Percentiles rank a stretch among this genome's conserved stretches.
Evolutionary conservation across 140 eudicot genomes (phyloP).

Genomic region (Ambrosia hybrid): DNA sequence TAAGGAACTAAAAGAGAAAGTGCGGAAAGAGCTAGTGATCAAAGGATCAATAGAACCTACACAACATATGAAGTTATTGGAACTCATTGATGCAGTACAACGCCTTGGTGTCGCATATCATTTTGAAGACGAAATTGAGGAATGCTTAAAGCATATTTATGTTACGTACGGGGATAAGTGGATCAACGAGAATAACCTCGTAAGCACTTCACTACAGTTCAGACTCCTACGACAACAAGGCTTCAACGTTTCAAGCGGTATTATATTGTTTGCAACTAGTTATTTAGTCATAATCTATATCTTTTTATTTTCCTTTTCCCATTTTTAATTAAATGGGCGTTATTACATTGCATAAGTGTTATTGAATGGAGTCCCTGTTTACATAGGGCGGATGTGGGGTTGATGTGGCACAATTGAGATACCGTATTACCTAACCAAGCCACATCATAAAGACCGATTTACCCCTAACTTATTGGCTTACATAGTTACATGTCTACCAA

Average conservation of each 20-base stretch:
- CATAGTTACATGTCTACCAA: not conserved
- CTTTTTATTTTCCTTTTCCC: no score
- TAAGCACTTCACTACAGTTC: constrained; percentile 32
- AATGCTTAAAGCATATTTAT: constrained; percentile 13
- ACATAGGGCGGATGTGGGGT: no score
- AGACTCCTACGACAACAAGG: no score
- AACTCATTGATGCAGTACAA: constrained; percentile 31
- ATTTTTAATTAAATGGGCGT: no score
- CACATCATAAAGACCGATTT: no score
- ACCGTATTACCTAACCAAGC: no score
- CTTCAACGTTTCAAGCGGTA: no score
- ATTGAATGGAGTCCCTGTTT: no score
- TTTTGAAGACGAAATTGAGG: constrained; percentile 35
- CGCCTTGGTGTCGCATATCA: constrained; percentile 39
- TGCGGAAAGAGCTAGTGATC: constrained; percentile 21
- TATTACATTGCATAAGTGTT: no score
- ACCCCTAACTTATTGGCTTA: not conserved
- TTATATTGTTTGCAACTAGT: no score
- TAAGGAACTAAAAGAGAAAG: constrained; percentile 32
- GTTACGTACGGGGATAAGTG: constrained; percentile 14
- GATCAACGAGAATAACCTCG: constrained; percentile 26
- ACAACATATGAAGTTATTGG: constrained; percentile 20
- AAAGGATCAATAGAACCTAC: not conserved
- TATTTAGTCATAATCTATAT: no score
- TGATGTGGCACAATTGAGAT: no score